Conservation (phyloP, 2,329 filamentous ascomycete genomes). For the Xylariaceae sp. region DNA sequence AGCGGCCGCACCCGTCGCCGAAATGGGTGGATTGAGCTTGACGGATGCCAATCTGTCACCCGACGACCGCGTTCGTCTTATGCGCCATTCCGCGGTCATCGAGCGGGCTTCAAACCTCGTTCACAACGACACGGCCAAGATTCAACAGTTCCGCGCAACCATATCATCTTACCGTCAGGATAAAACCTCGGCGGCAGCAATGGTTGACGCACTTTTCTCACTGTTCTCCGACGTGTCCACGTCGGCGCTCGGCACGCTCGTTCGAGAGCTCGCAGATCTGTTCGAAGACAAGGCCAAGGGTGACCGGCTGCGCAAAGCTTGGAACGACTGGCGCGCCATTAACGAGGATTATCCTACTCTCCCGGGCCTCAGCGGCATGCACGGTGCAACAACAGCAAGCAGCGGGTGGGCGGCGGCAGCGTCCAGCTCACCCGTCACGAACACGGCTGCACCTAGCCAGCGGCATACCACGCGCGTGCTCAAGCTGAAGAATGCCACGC, state of each 20-base stretch:
- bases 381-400: constrained; percentile 49
- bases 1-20: constrained; percentile 15
- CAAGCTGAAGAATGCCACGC: constrained; percentile 48
- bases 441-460: constrained; percentile 32
- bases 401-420: constrained; percentile 56
- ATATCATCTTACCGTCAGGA: constrained; percentile 72
- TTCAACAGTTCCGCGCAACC: constrained; percentile 68
- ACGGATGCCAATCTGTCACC: constrained; percentile 51
- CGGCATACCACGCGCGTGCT: constrained; percentile 48
- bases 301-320: constrained; percentile 68
- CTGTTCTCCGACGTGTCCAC: constrained; percentile 74
- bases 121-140: constrained; percentile 65
- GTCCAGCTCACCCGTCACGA: constrained; percentile 30
- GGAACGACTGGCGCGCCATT: constrained; percentile 93
- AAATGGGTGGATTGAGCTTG: constrained; percentile 46
- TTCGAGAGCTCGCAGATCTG: constrained; percentile 86
- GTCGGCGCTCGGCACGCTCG: constrained; percentile 74
- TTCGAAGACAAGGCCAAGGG: constrained; percentile 77
- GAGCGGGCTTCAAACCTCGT: constrained; percentile 79
- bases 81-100: constrained; percentile 77
- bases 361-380: constrained; percentile 64
- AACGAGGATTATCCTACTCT: constrained; percentile 92
- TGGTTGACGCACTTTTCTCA: constrained; percentile 82
- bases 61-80: constrained; percentile 71
- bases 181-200: constrained; percentile 60